Evolutionary conservation across 331 rosid species (phyloP).

Genomic region (Rhamnella rubrinervis): DNA sequence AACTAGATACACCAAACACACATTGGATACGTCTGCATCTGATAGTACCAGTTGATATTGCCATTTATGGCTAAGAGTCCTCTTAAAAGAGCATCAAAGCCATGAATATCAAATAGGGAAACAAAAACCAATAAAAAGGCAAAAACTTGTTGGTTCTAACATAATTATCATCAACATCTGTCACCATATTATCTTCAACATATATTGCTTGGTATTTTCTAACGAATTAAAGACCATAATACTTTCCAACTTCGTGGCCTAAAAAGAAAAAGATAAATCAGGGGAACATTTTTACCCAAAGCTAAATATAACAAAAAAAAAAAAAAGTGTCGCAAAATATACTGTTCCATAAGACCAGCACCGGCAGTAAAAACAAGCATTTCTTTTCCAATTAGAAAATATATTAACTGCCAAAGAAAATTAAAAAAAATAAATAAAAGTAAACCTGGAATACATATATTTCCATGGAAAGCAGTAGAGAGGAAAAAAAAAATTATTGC

Average conservation of each 20-base stretch:
- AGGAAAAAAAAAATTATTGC: neutral
- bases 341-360: neutral
- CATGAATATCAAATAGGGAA: neutral
- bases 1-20: no score
- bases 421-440: no score
- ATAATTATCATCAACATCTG: slow-evolving; percentile 3
- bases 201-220: neutral
- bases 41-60: neutral
- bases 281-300: slow-evolving; percentile 13
- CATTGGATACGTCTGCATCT: neutral
- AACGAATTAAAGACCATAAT: neutral
- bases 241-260: neutral
- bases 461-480: slow-evolving; percentile 3
- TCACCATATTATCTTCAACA: neutral
- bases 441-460: neutral
- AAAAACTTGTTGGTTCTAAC: slow-evolving; percentile 9
- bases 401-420: neutral
- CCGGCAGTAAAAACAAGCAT: neutral
- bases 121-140: neutral
- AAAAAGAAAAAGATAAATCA: neutral
- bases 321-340: neutral
- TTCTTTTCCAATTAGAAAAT: neutral
- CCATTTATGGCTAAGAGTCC: neutral
- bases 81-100: neutral
- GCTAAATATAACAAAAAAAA: neutral